A percentile compares a stretch with the other conserved stretches of the same genome.
These are phyloP conservation scores for Saururus chinensis DNA, from an alignment of 164 flowering plant species.

Conservation along the genomic window DNA sequence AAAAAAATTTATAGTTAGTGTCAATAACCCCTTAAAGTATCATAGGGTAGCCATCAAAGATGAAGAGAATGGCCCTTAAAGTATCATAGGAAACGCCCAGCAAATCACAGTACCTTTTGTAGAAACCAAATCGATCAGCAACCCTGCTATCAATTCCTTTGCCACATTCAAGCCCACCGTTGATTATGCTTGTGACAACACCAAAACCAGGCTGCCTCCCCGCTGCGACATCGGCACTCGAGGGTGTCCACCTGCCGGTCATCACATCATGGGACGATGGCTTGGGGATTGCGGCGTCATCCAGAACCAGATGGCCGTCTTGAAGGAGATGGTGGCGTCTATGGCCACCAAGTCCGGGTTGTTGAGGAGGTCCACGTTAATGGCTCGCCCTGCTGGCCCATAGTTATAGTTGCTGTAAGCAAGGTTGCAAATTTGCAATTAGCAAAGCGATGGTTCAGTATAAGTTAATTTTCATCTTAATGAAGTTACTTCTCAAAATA, in stretches of 20 bases:
- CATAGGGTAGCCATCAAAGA: too few relatives aligned
- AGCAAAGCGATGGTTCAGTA: background rate
- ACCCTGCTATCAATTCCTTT: conserved; percentile 3
- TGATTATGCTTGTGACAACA: conserved; percentile 36
- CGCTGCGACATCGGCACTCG: conserved; percentile 16
- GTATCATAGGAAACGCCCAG: conserved; percentile 3
- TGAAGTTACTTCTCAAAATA: too few relatives aligned
- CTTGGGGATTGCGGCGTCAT: conserved; percentile 30
- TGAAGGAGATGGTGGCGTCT: conserved; percentile 24
- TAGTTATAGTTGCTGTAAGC: too few relatives aligned
- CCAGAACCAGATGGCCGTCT: conserved; percentile 38
- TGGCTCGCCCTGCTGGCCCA: conserved; percentile 22
- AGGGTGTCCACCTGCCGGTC: conserved; percentile 27
- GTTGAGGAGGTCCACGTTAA: conserved; percentile 12
- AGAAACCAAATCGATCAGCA: conserved; percentile 8
- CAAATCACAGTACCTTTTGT: conserved; percentile 7
- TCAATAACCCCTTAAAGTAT: too few relatives aligned
- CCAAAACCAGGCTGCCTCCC: conserved; percentile 28
- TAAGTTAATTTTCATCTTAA: background rate
- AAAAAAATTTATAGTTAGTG: too few relatives aligned
- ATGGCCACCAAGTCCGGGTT: conserved; percentile 31
- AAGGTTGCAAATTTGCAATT: too few relatives aligned
- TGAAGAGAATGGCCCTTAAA: background rate
- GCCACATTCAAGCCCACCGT: conserved; percentile 33
- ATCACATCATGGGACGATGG: conserved; percentile 38